These are phyloP conservation scores for Penicillium palitans DNA, from an alignment of 2,329 filamentous ascomycete species.

Conservation along the genomic window DNA sequence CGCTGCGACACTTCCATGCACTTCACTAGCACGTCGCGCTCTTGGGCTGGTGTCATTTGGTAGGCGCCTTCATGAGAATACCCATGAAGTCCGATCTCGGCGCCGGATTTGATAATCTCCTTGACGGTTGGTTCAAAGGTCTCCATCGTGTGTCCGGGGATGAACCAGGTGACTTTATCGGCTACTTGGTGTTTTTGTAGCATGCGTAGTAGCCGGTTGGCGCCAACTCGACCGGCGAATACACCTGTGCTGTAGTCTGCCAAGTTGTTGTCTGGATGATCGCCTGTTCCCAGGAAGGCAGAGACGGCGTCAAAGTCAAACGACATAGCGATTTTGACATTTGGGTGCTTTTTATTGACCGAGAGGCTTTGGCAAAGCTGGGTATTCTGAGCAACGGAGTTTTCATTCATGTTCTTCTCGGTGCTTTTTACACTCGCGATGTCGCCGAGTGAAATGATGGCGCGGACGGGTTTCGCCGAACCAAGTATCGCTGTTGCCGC, in stretches of 20 bases:
- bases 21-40: not conserved
- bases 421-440: not conserved
- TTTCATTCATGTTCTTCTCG: too few species aligned
- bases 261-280: not conserved
- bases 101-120: not conserved
- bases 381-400: not conserved
- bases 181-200: not conserved
- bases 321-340: not conserved
- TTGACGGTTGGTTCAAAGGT: not conserved
- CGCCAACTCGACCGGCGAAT: not conserved
- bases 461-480: not conserved
- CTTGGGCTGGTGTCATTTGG: not conserved
- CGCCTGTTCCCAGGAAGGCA: not conserved
- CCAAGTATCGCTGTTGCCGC: not conserved
- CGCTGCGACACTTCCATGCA: not conserved
- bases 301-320: not conserved
- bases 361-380: not conserved
- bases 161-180: not conserved
- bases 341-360: not conserved
- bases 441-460: not conserved
- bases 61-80: not conserved
- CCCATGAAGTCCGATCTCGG: not conserved
- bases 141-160: not conserved
- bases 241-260: not conserved
- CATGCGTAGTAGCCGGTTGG: not conserved